Conservation (phyloP, 371 early-diverging fungal genomes). For the Smittium culicis region DNA sequence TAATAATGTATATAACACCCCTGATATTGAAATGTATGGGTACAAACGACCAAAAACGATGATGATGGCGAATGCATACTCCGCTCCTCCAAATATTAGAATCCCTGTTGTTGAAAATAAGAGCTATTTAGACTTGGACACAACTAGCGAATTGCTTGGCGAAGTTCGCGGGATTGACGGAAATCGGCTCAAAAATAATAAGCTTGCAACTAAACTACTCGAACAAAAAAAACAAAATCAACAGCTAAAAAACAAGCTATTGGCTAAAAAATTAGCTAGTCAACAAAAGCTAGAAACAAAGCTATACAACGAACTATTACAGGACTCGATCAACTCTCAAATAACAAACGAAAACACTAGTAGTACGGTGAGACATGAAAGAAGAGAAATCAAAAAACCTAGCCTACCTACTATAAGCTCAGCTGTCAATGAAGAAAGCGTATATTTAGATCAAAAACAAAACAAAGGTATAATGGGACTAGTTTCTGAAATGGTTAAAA, state of each 20-base stretch:
- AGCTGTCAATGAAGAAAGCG: background rate
- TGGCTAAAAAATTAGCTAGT: background rate
- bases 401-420: background rate
- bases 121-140: background rate
- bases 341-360: background rate
- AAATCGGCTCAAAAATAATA: background rate
- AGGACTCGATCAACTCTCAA: background rate
- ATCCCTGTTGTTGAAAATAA: background rate
- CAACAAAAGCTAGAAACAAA: background rate
- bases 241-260: background rate
- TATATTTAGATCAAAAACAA: background rate
- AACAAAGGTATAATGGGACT: slow-evolving; percentile 8
- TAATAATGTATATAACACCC: background rate
- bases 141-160: background rate
- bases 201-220: background rate
- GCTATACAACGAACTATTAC: background rate
- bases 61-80: background rate
- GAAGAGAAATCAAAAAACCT: background rate
- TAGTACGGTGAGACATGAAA: background rate
- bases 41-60: background rate
- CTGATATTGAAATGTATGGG: background rate
- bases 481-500: slow-evolving; percentile 10
- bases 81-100: background rate
- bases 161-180: background rate
- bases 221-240: background rate